A percentile compares a stretch with the other conserved stretches of the same genome.
These are phyloP conservation scores for Fusarium anguioides DNA, from an alignment of 2,329 filamentous ascomycete genomes.

Conservation along the genomic window DNA sequence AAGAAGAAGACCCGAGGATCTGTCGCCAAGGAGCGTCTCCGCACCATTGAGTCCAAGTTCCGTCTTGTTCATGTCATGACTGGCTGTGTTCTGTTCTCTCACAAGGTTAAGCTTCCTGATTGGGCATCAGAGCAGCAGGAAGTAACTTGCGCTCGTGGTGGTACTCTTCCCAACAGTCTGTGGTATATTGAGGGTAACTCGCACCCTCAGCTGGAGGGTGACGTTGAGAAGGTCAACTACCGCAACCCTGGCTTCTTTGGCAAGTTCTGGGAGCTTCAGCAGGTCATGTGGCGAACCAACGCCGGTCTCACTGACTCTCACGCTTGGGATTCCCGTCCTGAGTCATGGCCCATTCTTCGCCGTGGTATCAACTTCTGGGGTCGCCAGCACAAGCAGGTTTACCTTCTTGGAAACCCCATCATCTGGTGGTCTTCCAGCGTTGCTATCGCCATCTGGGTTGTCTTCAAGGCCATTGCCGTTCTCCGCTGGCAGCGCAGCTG, in stretches of 20 bases:
- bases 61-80: conserved; percentile 96
- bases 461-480: conserved; percentile 88
- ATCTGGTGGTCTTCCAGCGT: conserved; percentile 93
- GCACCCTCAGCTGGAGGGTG: conserved; percentile 78
- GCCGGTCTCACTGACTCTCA: conserved; percentile 96
- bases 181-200: conserved; percentile 96
- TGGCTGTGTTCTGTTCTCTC: conserved; percentile 94
- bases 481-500: conserved; percentile 95
- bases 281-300: conserved; percentile 99
- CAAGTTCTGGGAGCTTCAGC: conserved; percentile 97
- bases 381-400: conserved; percentile 92
- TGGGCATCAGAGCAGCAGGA: conserved; percentile 99
- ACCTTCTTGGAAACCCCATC: conserved; percentile 92
- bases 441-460: conserved; percentile 78
- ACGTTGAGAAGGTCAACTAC: conserved; percentile 96
- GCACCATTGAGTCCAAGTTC: conserved; percentile 98
- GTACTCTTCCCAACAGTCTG: conserved; percentile 93
- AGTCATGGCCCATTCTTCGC: conserved; percentile 89
- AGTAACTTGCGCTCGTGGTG: conserved; percentile 94
- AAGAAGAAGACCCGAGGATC: conserved; percentile 85
- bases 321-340: conserved; percentile 95
- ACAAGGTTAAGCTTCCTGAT: conserved; percentile 98
- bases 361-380: conserved; percentile 99
- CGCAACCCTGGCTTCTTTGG: conserved; percentile 92
- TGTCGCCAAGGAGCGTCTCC: conserved; percentile 82